phyloP scores from a whole-genome alignment of 768 basidiomycete genomes.

The Tylopilus sp. region DNA sequence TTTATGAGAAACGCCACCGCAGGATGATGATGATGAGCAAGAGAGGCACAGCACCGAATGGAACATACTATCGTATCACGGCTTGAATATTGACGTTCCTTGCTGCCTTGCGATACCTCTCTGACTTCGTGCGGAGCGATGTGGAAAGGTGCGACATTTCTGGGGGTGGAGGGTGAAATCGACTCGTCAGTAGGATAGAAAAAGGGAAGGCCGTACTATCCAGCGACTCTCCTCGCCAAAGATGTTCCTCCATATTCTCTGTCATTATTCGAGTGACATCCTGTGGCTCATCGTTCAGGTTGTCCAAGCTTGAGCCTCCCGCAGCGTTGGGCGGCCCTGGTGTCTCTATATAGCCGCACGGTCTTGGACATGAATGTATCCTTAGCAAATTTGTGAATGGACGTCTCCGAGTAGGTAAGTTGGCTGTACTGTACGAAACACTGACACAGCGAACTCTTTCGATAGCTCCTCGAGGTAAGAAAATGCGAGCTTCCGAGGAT shows the following conservation, averaged over 20 bases:
- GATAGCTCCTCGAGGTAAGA: conserved; percentile 96
- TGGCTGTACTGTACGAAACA: conserved; percentile 73
- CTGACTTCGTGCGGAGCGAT: conserved; percentile 91
- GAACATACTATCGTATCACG: conserved; percentile 94
- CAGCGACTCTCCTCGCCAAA: conserved; percentile 97
- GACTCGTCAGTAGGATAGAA: conserved; percentile 1
- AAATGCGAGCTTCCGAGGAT: conserved; percentile 95
- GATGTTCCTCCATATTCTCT: conserved; percentile 98
- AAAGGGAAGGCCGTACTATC: conserved; percentile 65
- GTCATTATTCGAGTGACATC: conserved; percentile 99
- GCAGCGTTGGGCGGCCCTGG: conserved; percentile 78
- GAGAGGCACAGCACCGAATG: conserved; percentile 77
- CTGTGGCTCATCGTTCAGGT: conserved; percentile 91
- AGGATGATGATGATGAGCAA: conserved; percentile 75
- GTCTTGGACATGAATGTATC: conserved; percentile 99
- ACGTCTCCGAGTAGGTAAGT: background rate
- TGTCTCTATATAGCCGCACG: conserved; percentile 90
- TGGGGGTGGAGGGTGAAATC: conserved; percentile 30
- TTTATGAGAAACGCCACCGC: conserved; percentile 74
- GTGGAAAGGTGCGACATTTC: conserved; percentile 97
- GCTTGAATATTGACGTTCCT: conserved; percentile 92
- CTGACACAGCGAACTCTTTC: conserved; percentile 90
- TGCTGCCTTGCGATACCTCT: conserved; percentile 95
- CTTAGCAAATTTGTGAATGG: conserved; percentile 29
- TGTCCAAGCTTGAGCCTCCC: conserved; percentile 67